These are phyloP conservation scores for Poronia punctata DNA, from an alignment of 495 filamentous ascomycete genomes.

Conservation along the genomic window DNA sequence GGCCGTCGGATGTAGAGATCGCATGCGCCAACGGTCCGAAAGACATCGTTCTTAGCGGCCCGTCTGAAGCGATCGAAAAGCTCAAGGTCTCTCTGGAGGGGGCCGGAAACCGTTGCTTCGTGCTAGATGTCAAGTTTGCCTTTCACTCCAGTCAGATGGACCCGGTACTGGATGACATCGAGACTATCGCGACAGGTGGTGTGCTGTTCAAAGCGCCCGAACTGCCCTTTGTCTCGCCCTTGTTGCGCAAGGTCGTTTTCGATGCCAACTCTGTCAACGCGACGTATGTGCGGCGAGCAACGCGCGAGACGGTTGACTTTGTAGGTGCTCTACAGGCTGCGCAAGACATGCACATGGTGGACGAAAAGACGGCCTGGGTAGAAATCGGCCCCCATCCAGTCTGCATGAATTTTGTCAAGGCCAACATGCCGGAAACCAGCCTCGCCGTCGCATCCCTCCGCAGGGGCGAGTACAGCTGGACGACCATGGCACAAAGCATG, in stretches of 20 bases:
- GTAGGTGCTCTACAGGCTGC: not conserved
- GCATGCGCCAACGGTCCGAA: constrained; percentile 41
- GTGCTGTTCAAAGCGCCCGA: constrained; percentile 47
- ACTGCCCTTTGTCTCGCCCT: constrained; percentile 54
- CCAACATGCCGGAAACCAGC: not conserved
- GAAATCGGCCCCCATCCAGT: not conserved
- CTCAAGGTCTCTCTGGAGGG: too few relatives aligned
- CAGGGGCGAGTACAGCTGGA: not conserved
- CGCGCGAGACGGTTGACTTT: not conserved
- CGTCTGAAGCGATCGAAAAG: constrained; percentile 34
- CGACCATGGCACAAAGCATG: not conserved
- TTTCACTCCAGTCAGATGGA: constrained; percentile 65
- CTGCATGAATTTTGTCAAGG: not conserved
- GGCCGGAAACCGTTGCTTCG: not conserved
- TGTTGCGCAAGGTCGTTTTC: constrained; percentile 47
- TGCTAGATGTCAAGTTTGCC: constrained; percentile 35
- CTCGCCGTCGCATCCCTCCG: not conserved
- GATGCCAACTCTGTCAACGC: constrained; percentile 9
- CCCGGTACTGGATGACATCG: constrained; percentile 51
- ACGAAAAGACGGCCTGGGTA: not conserved
- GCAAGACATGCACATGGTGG: not conserved
- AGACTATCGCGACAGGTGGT: constrained; percentile 32
- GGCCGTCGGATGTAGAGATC: constrained; percentile 1
- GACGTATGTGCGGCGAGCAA: not conserved
- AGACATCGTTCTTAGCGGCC: constrained; percentile 42